These are phyloP conservation scores for Salvia splendens DNA, from an alignment of 257 asterid species.

Conservation along the genomic window DNA sequence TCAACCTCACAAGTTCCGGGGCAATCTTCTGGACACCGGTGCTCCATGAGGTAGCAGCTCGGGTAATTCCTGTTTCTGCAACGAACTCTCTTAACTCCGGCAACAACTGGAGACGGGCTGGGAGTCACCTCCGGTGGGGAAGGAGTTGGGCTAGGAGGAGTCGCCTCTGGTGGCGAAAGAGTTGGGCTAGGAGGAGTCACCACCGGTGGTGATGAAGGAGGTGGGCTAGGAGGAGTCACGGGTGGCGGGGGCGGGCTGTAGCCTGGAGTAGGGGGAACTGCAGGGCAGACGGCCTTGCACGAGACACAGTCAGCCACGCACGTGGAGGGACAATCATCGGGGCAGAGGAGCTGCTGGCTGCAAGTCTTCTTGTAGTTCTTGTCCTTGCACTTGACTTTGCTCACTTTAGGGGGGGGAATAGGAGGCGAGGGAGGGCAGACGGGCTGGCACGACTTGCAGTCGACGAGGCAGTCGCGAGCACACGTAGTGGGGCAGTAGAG, in stretches of 20 bases:
- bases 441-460: constrained; percentile 52
- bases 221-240: background rate
- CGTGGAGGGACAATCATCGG: constrained; percentile 37
- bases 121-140: constrained; percentile 23
- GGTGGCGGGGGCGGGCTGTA: constrained; percentile 23
- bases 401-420: constrained; percentile 38
- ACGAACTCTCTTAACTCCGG: constrained; percentile 49
- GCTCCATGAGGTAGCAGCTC: constrained; percentile 42
- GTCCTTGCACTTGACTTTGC: constrained; percentile 35
- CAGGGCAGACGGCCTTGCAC: constrained; percentile 34
- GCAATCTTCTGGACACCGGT: constrained; percentile 54
- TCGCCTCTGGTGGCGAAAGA: background rate
- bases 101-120: constrained; percentile 46
- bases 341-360: constrained; percentile 35
- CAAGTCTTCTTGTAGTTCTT: constrained; percentile 31
- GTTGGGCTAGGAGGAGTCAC: background rate
- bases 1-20: constrained; percentile 57
- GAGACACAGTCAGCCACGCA: constrained; percentile 38
- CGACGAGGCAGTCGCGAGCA: constrained; percentile 45
- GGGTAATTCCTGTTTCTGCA: constrained; percentile 50
- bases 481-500: constrained; percentile 55
- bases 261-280: constrained; percentile 29
- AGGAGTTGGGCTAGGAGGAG: background rate
- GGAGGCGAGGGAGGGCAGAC: constrained; percentile 46
- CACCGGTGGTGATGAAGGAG: background rate